These are phyloP conservation scores for Sanghuangporus weigelae DNA, from an alignment of 1,284 basidiomycete genomes.

Conservation along the genomic window DNA sequence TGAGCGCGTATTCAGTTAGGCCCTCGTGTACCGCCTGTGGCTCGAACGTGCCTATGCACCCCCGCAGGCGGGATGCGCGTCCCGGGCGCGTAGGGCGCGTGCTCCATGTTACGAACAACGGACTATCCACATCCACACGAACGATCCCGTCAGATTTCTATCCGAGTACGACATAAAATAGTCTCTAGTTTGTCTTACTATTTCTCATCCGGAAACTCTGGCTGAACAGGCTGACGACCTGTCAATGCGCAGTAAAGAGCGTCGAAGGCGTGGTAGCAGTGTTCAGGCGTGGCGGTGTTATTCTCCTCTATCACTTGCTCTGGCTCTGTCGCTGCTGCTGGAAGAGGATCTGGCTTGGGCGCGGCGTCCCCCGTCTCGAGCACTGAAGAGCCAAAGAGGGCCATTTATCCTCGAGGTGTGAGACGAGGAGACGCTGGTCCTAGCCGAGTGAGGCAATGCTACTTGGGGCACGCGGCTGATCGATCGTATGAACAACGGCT, in stretches of 20 bases:
- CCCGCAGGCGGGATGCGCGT: constrained; percentile 65
- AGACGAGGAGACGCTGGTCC: neutral
- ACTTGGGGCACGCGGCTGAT: neutral
- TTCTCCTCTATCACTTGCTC: constrained; percentile 22
- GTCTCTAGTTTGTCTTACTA: constrained; percentile 47
- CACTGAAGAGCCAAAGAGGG: constrained; percentile 26
- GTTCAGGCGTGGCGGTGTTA: constrained; percentile 57
- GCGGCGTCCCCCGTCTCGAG: constrained; percentile 33
- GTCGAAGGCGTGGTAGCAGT: constrained; percentile 79
- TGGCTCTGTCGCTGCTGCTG: constrained; percentile 23
- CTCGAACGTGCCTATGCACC: constrained; percentile 95
- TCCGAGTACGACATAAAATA: neutral
- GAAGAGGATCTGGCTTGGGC: constrained; percentile 8
- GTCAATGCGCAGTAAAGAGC: constrained; percentile 70
- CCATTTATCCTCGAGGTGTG: neutral
- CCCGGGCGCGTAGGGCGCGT: constrained; percentile 54
- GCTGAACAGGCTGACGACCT: constrained; percentile 43
- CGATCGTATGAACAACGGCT: neutral
- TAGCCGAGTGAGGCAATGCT: neutral
- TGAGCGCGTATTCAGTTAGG: constrained; percentile 84
- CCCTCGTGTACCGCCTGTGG: constrained; percentile 73
- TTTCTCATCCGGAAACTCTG: constrained; percentile 62
- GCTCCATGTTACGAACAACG: constrained; percentile 98
- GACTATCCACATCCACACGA: constrained; percentile 41
- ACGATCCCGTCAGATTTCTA: neutral